Evolutionary conservation across 805 yeast species (phyloP).

Genomic region (Lipomyces oligophaga): DNA sequence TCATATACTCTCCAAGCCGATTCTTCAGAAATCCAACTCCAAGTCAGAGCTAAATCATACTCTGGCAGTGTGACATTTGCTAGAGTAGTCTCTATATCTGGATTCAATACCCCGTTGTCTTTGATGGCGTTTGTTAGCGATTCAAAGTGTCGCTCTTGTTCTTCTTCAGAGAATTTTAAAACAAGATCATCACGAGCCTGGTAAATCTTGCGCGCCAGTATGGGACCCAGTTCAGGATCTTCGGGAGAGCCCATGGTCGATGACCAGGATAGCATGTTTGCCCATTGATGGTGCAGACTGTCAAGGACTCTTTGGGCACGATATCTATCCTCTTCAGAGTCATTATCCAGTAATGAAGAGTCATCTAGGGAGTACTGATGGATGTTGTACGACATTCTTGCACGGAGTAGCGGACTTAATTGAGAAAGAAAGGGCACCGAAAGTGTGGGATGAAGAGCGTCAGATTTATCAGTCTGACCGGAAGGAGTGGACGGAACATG

Average conservation of each 20-base stretch:
- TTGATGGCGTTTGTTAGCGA: neutral
- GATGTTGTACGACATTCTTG: constrained; percentile 17
- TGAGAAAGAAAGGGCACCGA: constrained; percentile 6
- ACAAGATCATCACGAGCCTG: constrained; percentile 7
- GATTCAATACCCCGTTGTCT: constrained; percentile 7
- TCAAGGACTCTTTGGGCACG: constrained; percentile 1
- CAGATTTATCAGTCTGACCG: neutral
- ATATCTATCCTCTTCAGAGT: neutral
- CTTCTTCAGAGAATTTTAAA: neutral
- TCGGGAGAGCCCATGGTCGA: neutral
- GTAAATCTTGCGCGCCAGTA: constrained; percentile 13
- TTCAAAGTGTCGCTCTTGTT: neutral
- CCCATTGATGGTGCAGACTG: constrained; percentile 12
- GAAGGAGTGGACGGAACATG: neutral
- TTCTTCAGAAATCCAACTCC: constrained; percentile 13
- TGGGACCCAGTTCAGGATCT: constrained; percentile 11
- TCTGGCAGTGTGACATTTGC: constrained; percentile 2
- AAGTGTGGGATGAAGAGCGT: neutral
- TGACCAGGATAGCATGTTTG: constrained; percentile 18
- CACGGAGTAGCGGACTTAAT: constrained; percentile 20
- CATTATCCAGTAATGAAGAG: neutral
- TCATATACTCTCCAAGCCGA: constrained; percentile 21
- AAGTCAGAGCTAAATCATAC: constrained; percentile 5
- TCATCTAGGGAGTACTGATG: neutral
- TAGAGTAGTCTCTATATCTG: constrained; percentile 16